Conservation (phyloP, 345 rosid genomes). For the Populus pruinosa region DNA sequence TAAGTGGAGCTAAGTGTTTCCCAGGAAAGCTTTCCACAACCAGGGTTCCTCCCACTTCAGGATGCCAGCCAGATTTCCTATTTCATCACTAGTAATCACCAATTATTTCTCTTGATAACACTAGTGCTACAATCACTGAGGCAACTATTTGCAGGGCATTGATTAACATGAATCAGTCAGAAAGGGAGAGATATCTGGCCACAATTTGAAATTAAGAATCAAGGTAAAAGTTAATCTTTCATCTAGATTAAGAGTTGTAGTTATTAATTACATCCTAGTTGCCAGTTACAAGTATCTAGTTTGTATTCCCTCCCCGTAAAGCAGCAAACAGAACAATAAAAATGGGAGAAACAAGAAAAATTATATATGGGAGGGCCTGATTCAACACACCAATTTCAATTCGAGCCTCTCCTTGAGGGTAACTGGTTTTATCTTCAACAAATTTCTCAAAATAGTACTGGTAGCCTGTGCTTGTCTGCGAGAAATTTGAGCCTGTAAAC, state of each 20-base stretch:
- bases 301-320: conserved; percentile 41
- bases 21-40: too few species aligned
- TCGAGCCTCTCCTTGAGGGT: conserved; percentile 31
- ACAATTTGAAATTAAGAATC: too few species aligned
- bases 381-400: conserved; percentile 34
- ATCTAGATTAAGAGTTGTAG: background rate
- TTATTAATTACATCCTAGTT: background rate
- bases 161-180: too few species aligned
- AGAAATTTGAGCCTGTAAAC: conserved; percentile 44
- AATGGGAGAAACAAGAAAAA: conserved; percentile 73
- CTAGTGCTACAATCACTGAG: too few species aligned
- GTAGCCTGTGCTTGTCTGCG: conserved; percentile 43
- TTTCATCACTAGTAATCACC: too few species aligned
- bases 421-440: conserved; percentile 45
- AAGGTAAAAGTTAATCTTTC: background rate
- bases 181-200: too few species aligned
- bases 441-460: conserved; percentile 73
- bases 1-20: too few species aligned
- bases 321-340: conserved; percentile 50
- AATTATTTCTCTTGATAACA: too few species aligned
- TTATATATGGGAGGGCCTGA: conserved; percentile 58
- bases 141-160: too few species aligned
- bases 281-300: conserved; percentile 16
- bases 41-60: too few species aligned
- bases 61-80: too few species aligned